Evolutionary conservation across 2,329 filamentous ascomycete genomes (phyloP), one percentile per base, ranked within the genome.

Genomic region (Venturia nashicola): DNA sequence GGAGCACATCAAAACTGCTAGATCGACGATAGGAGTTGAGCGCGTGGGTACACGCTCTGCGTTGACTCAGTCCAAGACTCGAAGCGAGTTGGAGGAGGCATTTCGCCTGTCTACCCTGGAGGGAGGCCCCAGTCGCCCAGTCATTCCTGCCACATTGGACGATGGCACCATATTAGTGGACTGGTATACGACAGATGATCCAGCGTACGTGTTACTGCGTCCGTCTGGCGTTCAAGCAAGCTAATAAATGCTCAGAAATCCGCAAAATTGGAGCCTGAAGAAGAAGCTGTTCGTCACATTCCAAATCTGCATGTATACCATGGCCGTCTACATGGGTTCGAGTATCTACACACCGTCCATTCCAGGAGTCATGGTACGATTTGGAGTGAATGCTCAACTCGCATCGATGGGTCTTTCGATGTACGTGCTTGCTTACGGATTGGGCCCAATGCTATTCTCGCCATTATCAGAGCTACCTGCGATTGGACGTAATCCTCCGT

Each of bases 401-500:
- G 82, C 83, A 2, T 80, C 81, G 0, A 76, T 87, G 0, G 84
- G 83, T 0, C 76, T 88, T 5, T 79, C 83, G 0, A 78, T 88
- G 65, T 88, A 86, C 69, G 84, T 88, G 0, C 74, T 86, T 0
- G 85, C 83, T 1, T 77, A 78, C 66, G 85, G 86, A 14, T 73
- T 85, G 18, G 86, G 86, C 86, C 86, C 0, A 73, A 64, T 89
- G 34, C 66, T 90, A 32, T 89, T 84, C 74, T 84, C 84, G 0
- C 87, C 87, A 0, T 73, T 90, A 51, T 82, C 79, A 60, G 87
- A 90, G 73, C 83, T 90, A 27, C 85, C 87, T 0, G 71, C 79
- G 57, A 81, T 90, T 61, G 87, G 88, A 2, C 79, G 87, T 7
- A 89, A 86, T 68, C 83, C 83, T 0, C 82, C 87, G 6, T 90